Evolutionary conservation across 2,329 filamentous ascomycete genomes (phyloP).

Genomic region (Lachnum nothofagi): DNA sequence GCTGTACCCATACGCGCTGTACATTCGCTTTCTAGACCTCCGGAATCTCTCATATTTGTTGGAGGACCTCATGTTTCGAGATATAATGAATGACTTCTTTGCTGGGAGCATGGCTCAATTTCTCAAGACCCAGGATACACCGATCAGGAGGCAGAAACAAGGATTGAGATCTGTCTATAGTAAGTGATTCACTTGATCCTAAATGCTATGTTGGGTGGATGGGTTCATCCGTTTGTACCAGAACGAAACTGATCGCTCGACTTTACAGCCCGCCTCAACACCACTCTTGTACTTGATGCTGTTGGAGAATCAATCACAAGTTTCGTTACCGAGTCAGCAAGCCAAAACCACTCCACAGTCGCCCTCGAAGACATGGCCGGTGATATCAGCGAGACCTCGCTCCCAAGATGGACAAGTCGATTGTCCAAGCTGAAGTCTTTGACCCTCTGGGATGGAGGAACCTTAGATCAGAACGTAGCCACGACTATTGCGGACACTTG

Average conservation of each 20-base stretch:
- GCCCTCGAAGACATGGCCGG: slow-evolving; percentile 55
- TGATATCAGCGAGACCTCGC: slow-evolving; percentile 44
- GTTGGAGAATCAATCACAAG: slow-evolving; percentile 54
- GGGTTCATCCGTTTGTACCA: no score
- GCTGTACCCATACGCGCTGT: slow-evolving; percentile 63
- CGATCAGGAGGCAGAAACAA: slow-evolving; percentile 24
- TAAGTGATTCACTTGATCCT: no score
- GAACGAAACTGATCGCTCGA: no score
- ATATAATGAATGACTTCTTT: slow-evolving; percentile 37
- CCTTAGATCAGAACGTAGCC: slow-evolving; percentile 51
- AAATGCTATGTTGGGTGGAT: no score
- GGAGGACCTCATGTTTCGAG: slow-evolving; percentile 42
- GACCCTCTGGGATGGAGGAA: slow-evolving; percentile 56
- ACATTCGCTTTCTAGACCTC: slow-evolving; percentile 60
- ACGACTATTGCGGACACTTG: slow-evolving; percentile 53
- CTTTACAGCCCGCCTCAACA: slow-evolving; percentile 30
- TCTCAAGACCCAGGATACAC: slow-evolving; percentile 30
- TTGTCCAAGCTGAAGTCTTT: slow-evolving; percentile 55
- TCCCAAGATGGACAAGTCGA: slow-evolving; percentile 55
- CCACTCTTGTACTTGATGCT: slow-evolving; percentile 38
- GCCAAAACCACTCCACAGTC: slow-evolving; percentile 41
- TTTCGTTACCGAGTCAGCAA: slow-evolving; percentile 40
- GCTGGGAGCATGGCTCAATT: slow-evolving; percentile 35
- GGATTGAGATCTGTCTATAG: not conserved
- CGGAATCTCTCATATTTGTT: slow-evolving; percentile 56